phyloP scores from a whole-genome alignment of 1,284 basidiomycete species.

The Boletus mariae region DNA sequence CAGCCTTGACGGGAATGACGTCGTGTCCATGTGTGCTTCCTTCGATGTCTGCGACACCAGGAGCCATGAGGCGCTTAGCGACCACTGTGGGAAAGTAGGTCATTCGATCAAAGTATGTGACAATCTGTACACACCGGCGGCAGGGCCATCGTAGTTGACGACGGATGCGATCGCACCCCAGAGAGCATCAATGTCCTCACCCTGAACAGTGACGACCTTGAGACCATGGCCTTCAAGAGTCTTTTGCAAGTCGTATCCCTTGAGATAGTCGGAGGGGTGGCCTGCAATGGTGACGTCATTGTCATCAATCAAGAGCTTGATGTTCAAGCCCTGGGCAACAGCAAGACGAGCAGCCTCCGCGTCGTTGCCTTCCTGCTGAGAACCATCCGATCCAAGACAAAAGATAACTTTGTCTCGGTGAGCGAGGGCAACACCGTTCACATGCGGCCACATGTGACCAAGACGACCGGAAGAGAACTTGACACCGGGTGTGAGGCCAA shows the following conservation, averaged over 20 bases:
- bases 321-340: conserved; percentile 74
- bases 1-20: conserved; percentile 74
- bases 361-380: conserved; percentile 86
- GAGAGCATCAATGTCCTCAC: conserved; percentile 74
- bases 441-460: conserved; percentile 78
- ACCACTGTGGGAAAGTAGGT: conserved; percentile 42
- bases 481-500: conserved; percentile 80
- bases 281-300: conserved; percentile 87
- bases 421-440: conserved; percentile 79
- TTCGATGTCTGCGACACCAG: conserved; percentile 74
- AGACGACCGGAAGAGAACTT: conserved; percentile 86
- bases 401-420: conserved; percentile 75
- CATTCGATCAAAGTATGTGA: not conserved
- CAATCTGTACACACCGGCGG: conserved; percentile 50
- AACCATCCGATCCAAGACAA: conserved; percentile 82
- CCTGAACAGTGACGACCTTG: conserved; percentile 66
- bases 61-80: conserved; percentile 75
- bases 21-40: conserved; percentile 79
- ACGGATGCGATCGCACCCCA: conserved; percentile 62
- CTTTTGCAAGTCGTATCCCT: conserved; percentile 67
- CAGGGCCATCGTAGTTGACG: conserved; percentile 65
- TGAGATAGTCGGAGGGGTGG: conserved; percentile 79
- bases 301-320: conserved; percentile 83
- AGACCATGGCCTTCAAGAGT: conserved; percentile 79
- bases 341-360: conserved; percentile 84